Evolutionary conservation across 23 red algal genomes (phyloP), one percentile per base, ranked within the genome.

Genomic region (Gracilaria caudata): DNA sequence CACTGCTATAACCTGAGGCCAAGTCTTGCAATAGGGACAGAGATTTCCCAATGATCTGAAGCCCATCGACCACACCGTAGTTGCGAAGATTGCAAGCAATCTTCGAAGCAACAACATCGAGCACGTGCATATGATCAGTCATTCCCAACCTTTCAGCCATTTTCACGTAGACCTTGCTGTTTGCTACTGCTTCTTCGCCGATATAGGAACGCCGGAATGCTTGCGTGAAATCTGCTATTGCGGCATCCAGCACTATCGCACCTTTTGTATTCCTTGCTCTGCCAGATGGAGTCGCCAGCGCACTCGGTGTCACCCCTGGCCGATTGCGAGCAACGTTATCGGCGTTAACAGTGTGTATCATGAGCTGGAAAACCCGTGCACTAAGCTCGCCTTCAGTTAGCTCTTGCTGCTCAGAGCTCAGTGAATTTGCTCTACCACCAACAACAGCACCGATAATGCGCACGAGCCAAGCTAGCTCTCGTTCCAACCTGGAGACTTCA

Each of bases 201-300:
- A 95, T 95, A 65, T 91, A 95, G 14, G 93, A 77, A 43, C 87
- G 87, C 44, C 93, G 80, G 70, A 95, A 95, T 23, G 84, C 57
- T 68, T 95, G 93, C 23, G 87, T 90, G 75, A 95, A 95, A 35
- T 95, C 93, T 51, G 89, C 84, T 44, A 95, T 95, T 13, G 93
- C 93, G n/a, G 75, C 86, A 83, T 95, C 93, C 51, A 95, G 35
- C 21, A 64, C 86, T 3, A 84, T 58, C 8, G 87, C 84, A 43
- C 85, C 85, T 83, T 86, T 88, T 21, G 84, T 86, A 30, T 64
- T 78, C 46, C 70, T 40, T 64, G 79, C 92, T 17, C 84, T 70
- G 33, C 82, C 90, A 6, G 78, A 59, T 25, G 87, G 87, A 40
- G 87, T 91, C 12, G 87, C 87, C 55, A 89, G 19, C 34, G 51